Evolutionary conservation across 148 eudicot genomes (phyloP), one percentile per base, ranked within the genome.

Genomic region (Vaccinium vitisidaea): DNA sequence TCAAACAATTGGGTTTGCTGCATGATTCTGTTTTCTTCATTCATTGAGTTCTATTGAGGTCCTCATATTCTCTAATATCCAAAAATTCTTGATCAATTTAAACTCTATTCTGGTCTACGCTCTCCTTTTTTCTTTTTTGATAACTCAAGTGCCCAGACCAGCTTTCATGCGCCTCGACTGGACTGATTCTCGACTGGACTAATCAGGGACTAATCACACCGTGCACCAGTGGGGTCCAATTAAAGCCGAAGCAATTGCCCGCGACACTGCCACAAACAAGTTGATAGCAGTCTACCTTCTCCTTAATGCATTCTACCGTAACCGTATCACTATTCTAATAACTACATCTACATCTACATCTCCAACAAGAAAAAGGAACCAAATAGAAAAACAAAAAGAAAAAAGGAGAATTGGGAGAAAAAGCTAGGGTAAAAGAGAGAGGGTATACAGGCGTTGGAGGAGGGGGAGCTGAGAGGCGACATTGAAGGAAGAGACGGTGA

Each of bases 401-500:
- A 19, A 19, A 10, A 56, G 2, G 0, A 5, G 9, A 43, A 80
- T 59, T 50, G 21, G 6, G 50, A 52, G 56, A 39, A 4, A 25
- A 21, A 77, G 48, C 30, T 75, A 79, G 86, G 88, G 86, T 81
- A 6, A 21, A 25, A 27, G 46, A 59, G 71, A 14, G 8, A 10
- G 53, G 1, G 6, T 12, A 4, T 84, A 91, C 98, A 95, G 84
- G 93, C 95, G 94, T 71, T 93, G 97, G 80, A 94, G 97, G 58
- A 95, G 98, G 30, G 92, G 95, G 19, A 91, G 91, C 76, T 94
- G 98, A 67, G 94, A 93, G n/a, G 94, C 89, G 83, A 87, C 87
- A 81, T 92, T 94, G 91, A 90, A 94, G 82, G 98, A 93, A 36
- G 99, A 96, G 39, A 96, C 99, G 50, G 97, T 92, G 83, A 94